These are phyloP conservation scores for Paecilomyces sp. DNA, from an alignment of 2,329 filamentous ascomycete genomes.

Conservation along the genomic window DNA sequence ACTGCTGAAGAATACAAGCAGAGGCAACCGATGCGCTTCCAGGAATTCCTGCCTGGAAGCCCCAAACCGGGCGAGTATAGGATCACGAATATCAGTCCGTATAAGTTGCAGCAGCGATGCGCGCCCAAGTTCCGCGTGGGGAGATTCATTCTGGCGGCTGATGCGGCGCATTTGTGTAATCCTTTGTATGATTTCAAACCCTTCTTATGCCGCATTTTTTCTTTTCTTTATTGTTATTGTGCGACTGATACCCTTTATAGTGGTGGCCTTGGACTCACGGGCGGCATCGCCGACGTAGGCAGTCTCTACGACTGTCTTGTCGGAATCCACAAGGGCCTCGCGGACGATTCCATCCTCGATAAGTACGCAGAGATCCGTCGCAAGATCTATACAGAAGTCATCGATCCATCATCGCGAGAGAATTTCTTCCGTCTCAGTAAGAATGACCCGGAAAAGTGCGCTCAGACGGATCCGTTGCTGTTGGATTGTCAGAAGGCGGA, in stretches of 20 bases:
- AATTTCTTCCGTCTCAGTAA: conserved; percentile 32
- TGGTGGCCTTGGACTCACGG: conserved; percentile 57
- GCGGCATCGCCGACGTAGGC: conserved; percentile 58
- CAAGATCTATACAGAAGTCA: conserved; percentile 31
- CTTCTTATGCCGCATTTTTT: background rate
- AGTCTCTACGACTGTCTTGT: conserved; percentile 54
- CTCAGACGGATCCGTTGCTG: conserved; percentile 32
- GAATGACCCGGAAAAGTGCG: conserved; percentile 27
- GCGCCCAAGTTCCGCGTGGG: conserved; percentile 52
- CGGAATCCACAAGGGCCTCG: conserved; percentile 32
- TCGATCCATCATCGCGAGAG: conserved; percentile 34
- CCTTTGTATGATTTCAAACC: conserved; percentile 32
- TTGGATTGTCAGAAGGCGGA: conserved; percentile 23
- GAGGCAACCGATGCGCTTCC: conserved; percentile 50
- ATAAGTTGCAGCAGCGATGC: conserved; percentile 56
- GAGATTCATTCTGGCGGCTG: conserved; percentile 50
- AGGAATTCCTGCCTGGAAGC: conserved; percentile 52
- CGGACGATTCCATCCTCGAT: conserved; percentile 36
- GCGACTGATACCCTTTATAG: conserved; percentile 27
- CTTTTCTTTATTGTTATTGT: background rate
- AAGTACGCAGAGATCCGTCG: conserved; percentile 35
- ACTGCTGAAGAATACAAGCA: conserved; percentile 46
- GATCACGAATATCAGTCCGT: conserved; percentile 51
- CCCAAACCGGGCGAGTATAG: conserved; percentile 53
- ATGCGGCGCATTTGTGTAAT: conserved; percentile 55